Conservation (phyloP, 192 early-diverging fungal genomes). For the Diversispora eburnea region DNA sequence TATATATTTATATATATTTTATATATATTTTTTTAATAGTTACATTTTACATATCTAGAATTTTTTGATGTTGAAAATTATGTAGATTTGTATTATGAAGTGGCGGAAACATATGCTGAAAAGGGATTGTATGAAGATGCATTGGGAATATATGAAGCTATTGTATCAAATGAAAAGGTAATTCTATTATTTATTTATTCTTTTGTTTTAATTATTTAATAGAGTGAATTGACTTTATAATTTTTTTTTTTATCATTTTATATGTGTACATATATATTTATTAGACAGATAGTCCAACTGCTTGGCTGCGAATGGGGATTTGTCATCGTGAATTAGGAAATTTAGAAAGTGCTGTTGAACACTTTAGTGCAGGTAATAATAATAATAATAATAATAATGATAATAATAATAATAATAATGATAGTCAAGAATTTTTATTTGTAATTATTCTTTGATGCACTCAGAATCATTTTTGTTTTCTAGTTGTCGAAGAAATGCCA, state of each 20-base stretch:
- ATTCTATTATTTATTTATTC: conserved; percentile 26
- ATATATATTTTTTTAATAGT: conserved; percentile 41
- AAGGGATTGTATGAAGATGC: conserved; percentile 61
- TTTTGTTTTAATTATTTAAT: background rate
- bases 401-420: background rate
- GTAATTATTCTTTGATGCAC: background rate
- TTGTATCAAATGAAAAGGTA: conserved; percentile 47
- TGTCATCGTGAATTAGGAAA: conserved; percentile 65
- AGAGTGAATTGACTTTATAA: no score
- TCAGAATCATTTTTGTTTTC: no score
- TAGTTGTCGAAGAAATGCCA: conserved; percentile 58
- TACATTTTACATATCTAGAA: conserved; percentile 64
- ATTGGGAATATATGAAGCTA: conserved; percentile 52
- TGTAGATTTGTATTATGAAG: conserved; percentile 68
- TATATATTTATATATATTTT: no score
- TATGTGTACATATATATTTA: background rate
- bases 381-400: conserved; percentile 22
- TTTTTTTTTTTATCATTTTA: background rate
- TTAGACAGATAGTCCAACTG: conserved; percentile 12
- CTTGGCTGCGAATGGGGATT: conserved; percentile 52
- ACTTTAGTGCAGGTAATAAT: conserved; percentile 51
- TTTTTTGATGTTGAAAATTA: conserved; percentile 49
- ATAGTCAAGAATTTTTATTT: background rate
- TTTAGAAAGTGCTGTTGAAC: conserved; percentile 55
- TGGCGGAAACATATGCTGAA: conserved; percentile 70